Base-by-base conservation (phyloP, 2,329 filamentous ascomycete species). In the Cylindrodendrum hubeiense region DNA sequence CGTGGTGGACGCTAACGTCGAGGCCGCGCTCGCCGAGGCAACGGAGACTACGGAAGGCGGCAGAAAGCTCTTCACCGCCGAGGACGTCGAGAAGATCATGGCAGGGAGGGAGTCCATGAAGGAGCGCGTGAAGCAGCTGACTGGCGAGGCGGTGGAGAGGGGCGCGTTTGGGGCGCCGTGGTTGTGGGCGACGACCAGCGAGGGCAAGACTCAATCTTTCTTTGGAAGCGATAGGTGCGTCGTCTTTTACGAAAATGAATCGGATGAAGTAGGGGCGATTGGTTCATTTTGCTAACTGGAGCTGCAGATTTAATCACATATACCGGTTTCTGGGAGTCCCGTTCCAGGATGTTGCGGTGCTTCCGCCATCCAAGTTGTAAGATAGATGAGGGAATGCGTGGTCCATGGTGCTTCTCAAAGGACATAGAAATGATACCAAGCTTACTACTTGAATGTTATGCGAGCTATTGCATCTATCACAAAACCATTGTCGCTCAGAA, bases 151-250 rank as follows among this genome's bases (percentile, higher is more conserved):
- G 0, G 77, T 93, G 17, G 85, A 87, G 39, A 82, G 81, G 53
- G 93, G 92, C 0, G 93, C 92, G 0, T 95, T 93, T 78, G 93
- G 93, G 0, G 88, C 89, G 53, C 93, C 93, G 2, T 95, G 93
- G 92, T 83, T 93, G 65, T 90, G 89, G 86, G 92, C 90, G 3
- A 84, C 82, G 19, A 88, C 91, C 71, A 76, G 74, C 2, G 77
- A 85, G 66, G 90, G 90, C 0, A 77, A 84, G 60, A 84, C 84
- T 52, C 89, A 92, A 80, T 87, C 90, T 0, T 93, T 94, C 76
- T 95, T 95, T 78, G 92, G 92, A 3, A 94, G 91, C 79, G 92
- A 95, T 79, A 82, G 89, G 87, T 81, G 60, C 67, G 74, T 72
- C 46, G 53, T 22, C 6, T 12, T 7, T 7, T 9, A 5, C 12